These are phyloP conservation scores for Saccharomyces hybrid DNA, from an alignment of 1,139 yeast genomes.

Conservation along the genomic window DNA sequence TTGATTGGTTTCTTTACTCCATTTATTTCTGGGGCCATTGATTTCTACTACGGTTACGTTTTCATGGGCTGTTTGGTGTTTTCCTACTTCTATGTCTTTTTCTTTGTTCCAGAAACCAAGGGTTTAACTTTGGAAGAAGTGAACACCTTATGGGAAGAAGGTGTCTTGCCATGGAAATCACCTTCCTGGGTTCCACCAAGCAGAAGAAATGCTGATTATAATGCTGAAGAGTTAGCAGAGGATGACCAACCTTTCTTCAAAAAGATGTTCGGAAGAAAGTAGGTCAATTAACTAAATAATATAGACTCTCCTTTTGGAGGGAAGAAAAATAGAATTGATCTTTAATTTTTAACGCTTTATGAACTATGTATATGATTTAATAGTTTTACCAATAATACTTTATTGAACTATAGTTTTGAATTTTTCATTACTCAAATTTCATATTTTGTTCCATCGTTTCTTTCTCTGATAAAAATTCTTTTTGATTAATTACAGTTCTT, in stretches of 20 bases:
- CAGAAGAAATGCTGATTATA: constrained; percentile 31
- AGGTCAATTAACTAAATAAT: constrained; percentile 20
- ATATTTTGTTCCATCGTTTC: too few relatives aligned
- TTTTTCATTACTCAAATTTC: too few relatives aligned
- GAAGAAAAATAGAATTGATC: not conserved
- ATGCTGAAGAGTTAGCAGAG: constrained; percentile 18
- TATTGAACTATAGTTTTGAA: not conserved
- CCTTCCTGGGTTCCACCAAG: constrained; percentile 28
- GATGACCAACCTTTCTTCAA: constrained; percentile 25
- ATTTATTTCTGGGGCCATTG: too few relatives aligned
- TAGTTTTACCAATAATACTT: constrained; percentile 15
- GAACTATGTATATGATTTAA: not conserved
- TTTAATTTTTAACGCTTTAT: not conserved
- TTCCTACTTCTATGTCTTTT: constrained; percentile 62
- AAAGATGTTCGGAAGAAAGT: constrained; percentile 21
- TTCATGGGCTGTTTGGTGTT: constrained; percentile 21
- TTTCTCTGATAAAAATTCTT: too few relatives aligned
- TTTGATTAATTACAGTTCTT: not conserved
- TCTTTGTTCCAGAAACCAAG: constrained; percentile 64
- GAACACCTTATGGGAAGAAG: constrained; percentile 47
- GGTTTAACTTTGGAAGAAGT: constrained; percentile 69
- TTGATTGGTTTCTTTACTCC: constrained; percentile 41
- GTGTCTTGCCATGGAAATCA: constrained; percentile 43
- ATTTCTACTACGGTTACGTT: too few relatives aligned
- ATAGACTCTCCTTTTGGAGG: not conserved